Base-by-base conservation (phyloP, 805 yeast genomes). In the Pichia phayaonensis region DNA sequence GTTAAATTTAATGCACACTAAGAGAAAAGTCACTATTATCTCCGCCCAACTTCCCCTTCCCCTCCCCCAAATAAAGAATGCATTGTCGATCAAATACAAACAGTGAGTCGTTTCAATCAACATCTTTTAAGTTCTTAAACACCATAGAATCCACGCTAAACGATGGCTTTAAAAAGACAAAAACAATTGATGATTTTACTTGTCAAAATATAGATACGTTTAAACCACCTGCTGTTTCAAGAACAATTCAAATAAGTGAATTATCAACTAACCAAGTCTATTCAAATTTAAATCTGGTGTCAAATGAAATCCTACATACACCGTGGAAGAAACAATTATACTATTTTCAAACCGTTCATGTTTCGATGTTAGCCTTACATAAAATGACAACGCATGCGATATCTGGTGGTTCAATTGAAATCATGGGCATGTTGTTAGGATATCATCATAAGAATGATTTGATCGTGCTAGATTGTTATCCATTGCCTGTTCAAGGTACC, bases 381-480 rank as follows among this genome's bases (percentile, higher is more conserved):
- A 88, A 88, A 61, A 89, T 90, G 86, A 66, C 85, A 2, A 71
- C 79, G 15, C 97, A 90, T 66, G 90, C 96, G 1, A 71, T 84
- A 23, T 71, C 82, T 1, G 97, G 97, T 6, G 96, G 96, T 0
- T 71, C 84, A 11, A 84, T 88, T 40, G 99, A 92, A 64, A 80
- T 94, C 7, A 92, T 92, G 98, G 99, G 98, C 5, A 86, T 90
- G 86, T 73, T 92, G 65, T 79, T 90, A 0, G 98, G 99, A 1
- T 76, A 86, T 11, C 69, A 77, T 15, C 72, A 71, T 7, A 68
- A 72, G 20, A 67, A 75, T 23, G 71, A 72, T 8, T 75, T 90
- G 52, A 75, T 85, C 2, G 85, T 94, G 2, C 74, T 81, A 73
- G 97, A 92, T 64, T 83, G 83, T 11, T 92, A 85, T 64, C 83